phyloP scores from a whole-genome alignment of 2,329 filamentous ascomycete genomes.

The Diplodia seriata region DNA sequence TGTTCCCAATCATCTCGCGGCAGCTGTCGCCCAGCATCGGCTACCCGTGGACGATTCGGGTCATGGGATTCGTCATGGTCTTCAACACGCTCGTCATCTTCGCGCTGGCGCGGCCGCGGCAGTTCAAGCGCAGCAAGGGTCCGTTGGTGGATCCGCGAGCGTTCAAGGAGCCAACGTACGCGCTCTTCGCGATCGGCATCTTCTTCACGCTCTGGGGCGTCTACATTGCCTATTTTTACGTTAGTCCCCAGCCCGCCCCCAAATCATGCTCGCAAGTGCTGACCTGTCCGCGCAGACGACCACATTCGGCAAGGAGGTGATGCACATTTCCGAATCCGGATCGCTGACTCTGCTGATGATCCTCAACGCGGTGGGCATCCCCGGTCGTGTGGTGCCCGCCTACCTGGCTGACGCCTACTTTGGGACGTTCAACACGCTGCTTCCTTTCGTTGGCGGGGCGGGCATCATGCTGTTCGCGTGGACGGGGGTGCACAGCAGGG shows the following conservation, averaged over 20 bases:
- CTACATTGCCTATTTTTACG: conserved; percentile 65
- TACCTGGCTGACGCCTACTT: neutral
- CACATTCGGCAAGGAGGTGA: conserved; percentile 27
- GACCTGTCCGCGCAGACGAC: too few relatives aligned
- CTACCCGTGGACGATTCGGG: conserved; percentile 36
- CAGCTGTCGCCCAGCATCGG: conserved; percentile 34
- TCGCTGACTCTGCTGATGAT: conserved; percentile 60
- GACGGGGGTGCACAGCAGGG: neutral
- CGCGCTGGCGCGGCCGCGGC: conserved; percentile 49
- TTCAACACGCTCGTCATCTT: conserved; percentile 42
- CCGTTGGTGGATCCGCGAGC: conserved; percentile 62
- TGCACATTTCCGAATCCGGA: conserved; percentile 53
- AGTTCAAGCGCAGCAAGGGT: conserved; percentile 38
- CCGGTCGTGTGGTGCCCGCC: conserved; percentile 53
- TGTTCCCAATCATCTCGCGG: conserved; percentile 35
- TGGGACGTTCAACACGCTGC: neutral
- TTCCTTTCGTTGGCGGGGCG: neutral
- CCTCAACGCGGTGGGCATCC: conserved; percentile 59
- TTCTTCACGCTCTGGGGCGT: conserved; percentile 56
- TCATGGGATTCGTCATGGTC: conserved; percentile 54
- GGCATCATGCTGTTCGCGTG: neutral
- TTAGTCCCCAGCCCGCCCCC: neutral
- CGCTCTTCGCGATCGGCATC: conserved; percentile 53
- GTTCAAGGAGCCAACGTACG: conserved; percentile 62
- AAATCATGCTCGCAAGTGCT: too few relatives aligned